A percentile compares a stretch with the other conserved stretches of the same genome.
These are phyloP conservation scores for Plasmodium cynomolgi DNA, from an alignment of 169 alveolate species.

Conservation along the genomic window DNA sequence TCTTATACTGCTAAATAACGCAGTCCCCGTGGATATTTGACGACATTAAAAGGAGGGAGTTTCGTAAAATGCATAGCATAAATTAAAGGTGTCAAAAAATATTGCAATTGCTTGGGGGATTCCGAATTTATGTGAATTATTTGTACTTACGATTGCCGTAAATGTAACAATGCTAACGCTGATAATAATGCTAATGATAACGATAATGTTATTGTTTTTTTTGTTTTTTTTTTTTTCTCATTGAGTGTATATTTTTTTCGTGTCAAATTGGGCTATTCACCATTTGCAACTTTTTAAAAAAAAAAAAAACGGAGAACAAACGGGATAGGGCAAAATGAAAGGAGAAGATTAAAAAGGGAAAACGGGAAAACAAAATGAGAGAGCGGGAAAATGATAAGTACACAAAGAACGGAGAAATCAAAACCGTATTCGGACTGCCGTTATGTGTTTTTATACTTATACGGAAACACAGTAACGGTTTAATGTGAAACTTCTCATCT, in stretches of 20 bases:
- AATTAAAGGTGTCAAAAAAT: neutral
- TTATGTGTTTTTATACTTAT: neutral
- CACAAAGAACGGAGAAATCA: neutral
- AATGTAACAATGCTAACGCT: neutral
- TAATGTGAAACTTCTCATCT: neutral
- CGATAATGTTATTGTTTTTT: neutral
- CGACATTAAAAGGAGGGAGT: neutral
- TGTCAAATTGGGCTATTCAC: neutral
- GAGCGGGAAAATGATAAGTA: neutral
- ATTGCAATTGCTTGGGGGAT: neutral
- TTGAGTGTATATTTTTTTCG: neutral
- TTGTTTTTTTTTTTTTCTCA: neutral
- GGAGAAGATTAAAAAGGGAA: neutral
- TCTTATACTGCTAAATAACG: neutral
- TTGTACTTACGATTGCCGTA: neutral
- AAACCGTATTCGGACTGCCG: neutral
- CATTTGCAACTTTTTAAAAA: neutral
- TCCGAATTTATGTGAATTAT: conserved; percentile 1
- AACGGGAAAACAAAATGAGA: neutral
- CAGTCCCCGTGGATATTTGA: neutral
- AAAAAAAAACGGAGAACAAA: neutral
- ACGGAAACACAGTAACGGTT: neutral
- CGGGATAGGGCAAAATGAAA: neutral
- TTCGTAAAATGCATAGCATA: neutral
- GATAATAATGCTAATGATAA: neutral